Evolutionary conservation across 2,329 filamentous ascomycete genomes (phyloP).

Genomic region (Fusarium sp.): DNA sequence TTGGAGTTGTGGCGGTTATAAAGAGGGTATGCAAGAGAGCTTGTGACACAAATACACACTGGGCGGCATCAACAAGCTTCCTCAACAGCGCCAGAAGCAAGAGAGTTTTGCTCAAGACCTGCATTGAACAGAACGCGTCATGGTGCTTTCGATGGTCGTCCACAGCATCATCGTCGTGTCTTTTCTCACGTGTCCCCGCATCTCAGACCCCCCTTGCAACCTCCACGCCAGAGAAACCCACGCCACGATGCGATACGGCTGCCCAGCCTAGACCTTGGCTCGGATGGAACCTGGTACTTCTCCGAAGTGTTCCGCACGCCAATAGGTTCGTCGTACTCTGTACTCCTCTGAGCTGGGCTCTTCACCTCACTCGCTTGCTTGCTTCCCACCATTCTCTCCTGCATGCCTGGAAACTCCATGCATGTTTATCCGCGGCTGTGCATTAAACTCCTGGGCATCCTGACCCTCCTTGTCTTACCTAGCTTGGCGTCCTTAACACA

Average conservation of each 20-base stretch:
- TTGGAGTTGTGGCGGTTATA: slow-evolving; percentile 19
- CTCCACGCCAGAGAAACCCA: slow-evolving; percentile 41
- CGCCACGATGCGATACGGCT: slow-evolving; percentile 45
- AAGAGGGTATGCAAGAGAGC: slow-evolving; percentile 12
- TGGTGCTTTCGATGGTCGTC: slow-evolving; percentile 34
- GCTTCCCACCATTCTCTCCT: slow-evolving; percentile 42
- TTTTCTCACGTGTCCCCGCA: slow-evolving; percentile 49
- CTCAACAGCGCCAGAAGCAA: slow-evolving; percentile 14
- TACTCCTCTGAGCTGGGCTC: slow-evolving; percentile 30
- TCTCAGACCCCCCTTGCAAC: slow-evolving; percentile 42
- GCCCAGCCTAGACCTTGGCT: slow-evolving; percentile 39
- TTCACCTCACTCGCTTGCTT: slow-evolving; percentile 25
- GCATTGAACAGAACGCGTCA: slow-evolving; percentile 40
- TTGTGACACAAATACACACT: slow-evolving; percentile 24
- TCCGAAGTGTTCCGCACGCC: slow-evolving; percentile 23
- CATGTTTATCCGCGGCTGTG: slow-evolving; percentile 47
- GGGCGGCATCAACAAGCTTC: slow-evolving; percentile 21
- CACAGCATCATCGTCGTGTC: slow-evolving; percentile 42
- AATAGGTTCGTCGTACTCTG: slow-evolving; percentile 26
- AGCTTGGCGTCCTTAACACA: slow-evolving; percentile 28
- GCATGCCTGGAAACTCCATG: slow-evolving; percentile 40
- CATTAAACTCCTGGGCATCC: slow-evolving; percentile 42
- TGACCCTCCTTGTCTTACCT: slow-evolving; percentile 47
- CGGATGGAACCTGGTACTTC: slow-evolving; percentile 41
- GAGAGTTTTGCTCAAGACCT: slow-evolving; percentile 30